Evolutionary conservation across 225 moss, liverwort and hornwort species (phyloP), one percentile per base, ranked within the genome.

Genomic region (Rhytidiadelphus loreus): DNA sequence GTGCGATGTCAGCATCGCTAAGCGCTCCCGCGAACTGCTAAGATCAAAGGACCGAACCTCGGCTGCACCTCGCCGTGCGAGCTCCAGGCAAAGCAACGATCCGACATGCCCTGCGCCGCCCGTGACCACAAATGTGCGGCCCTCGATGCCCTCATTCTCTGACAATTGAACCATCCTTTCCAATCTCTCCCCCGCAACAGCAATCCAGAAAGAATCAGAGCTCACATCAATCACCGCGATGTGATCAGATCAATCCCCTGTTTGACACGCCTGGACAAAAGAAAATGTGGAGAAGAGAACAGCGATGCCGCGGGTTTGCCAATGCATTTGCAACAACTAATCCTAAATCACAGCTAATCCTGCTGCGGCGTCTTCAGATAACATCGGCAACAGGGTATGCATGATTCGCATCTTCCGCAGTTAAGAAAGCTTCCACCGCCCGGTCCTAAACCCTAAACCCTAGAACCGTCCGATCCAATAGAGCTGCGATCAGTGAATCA

Each of bases 71-170:
- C 96, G 95, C 39, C 97, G 93, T 23, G 77, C 96, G 37, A 97
- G 96, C 89, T 97, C 97, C 87, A 96, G 77, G 79, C 97, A 97
- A 33, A 97, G 90, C 25, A 95, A 86, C 55, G 93, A 92, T 66
- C 97, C 97, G 41, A 96, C 88, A 92, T 94, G 92, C 23, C 96
- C 96, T 53, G 95, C 93, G 46, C 97, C 97, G 26, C 97, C 97
- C 21, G 95, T 95, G 52, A 97, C 96, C 86, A 97, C 95, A 90
- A 97, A 97, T n/a, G 80, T 88, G 18, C 89, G 92, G 62, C 92
- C 95, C 89, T 97, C 97, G 68, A 97, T 94, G 61, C 97, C 97
- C 88, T 97, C 96, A 86, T 93, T 97, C 93, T 96, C 96, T 86
- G 96, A 93, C 75, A 96, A 89, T 69, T 95, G 92, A 86, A 96